These are phyloP conservation scores for Periconia sp. DNA, from an alignment of 2,329 filamentous ascomycete species.

Conservation along the genomic window DNA sequence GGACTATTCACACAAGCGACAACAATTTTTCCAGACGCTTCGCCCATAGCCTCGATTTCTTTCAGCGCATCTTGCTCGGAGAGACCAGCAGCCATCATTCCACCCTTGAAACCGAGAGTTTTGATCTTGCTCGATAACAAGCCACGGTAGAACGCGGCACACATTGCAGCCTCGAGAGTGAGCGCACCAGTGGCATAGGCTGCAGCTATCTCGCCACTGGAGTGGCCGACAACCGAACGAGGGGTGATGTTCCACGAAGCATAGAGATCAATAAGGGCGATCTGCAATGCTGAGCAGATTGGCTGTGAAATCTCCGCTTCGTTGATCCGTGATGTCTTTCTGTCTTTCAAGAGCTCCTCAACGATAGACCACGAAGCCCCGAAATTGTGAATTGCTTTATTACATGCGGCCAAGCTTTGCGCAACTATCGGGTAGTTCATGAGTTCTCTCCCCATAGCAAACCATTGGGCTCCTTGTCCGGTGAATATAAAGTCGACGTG, in stretches of 20 bases:
- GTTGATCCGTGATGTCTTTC: too few species aligned
- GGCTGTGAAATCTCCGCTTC: conserved; percentile 9
- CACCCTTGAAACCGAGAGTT: too few species aligned
- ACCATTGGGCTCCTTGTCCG: conserved; percentile 13
- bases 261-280: conserved; percentile 16
- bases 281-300: conserved; percentile 16
- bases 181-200: conserved; percentile 6
- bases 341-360: neutral
- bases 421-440: conserved; percentile 1
- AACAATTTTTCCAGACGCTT: too few species aligned
- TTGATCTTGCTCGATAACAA: too few species aligned
- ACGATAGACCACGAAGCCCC: conserved; percentile 4
- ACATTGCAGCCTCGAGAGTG: conserved; percentile 1
- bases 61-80: neutral
- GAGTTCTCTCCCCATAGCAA: conserved; percentile 9
- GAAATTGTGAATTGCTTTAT: conserved; percentile 4
- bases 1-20: conserved; percentile 10
- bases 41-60: neutral
- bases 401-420: neutral
- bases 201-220: conserved; percentile 18
- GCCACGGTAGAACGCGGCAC: too few species aligned
- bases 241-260: conserved; percentile 8
- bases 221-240: conserved; percentile 14
- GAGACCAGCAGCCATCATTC: neutral
- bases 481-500: conserved; percentile 18